Base-by-base conservation (phyloP, 345 rosid species). In the Pugionium dolabratum region DNA sequence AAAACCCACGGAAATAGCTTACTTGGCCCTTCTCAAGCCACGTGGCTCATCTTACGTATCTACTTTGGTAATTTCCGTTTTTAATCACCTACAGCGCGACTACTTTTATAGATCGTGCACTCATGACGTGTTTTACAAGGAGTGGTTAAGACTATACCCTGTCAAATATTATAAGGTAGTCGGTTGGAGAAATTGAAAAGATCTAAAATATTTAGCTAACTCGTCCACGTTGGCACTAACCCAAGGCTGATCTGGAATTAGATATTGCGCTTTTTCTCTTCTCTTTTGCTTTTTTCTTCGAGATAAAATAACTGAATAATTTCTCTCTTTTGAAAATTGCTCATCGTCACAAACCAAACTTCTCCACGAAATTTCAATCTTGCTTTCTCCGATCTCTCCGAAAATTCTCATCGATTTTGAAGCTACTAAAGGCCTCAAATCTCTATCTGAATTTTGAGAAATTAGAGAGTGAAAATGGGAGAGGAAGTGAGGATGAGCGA, bases 221-320 rank as follows among this genome's bases (percentile, higher is more conserved):
- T 70, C 79, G 82, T 83, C 96, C 97, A 93, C 90, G 96, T 79
- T 45, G 85, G 88, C 95, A 66, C 3, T 9, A 1, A 8, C n/a
- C 3, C 42, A 59, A 18, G 74, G 73, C 59, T 81, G 75, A 78
- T 81, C 84, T 85, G 88, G 88, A 85, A 78, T 78, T 79, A 42
- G 79, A 83, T 68, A 66, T 71, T 79, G 74, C 92, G 71, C 91
- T 81, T 82, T 85, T 83, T 56, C 53, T 9, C 32, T 66, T 35
- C 53, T 62, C 69, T 61, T 66, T 66, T 59, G 37, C 43, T 56
- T 51, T 72, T 40, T 3, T 18, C 57, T 44, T 70, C 5, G 54
- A 29, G 26, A 68, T 37, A 1, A 27, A 64, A 43, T 0, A 40
- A 51, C 10, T 18, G 18, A 18, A 18, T 18, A 18, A 18, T 18